A percentile compares a stretch with the other conserved stretches of the same genome.
phyloP scores from a whole-genome alignment of 2,329 filamentous ascomycete genomes.

The Pseudogymnoascus sp. region DNA sequence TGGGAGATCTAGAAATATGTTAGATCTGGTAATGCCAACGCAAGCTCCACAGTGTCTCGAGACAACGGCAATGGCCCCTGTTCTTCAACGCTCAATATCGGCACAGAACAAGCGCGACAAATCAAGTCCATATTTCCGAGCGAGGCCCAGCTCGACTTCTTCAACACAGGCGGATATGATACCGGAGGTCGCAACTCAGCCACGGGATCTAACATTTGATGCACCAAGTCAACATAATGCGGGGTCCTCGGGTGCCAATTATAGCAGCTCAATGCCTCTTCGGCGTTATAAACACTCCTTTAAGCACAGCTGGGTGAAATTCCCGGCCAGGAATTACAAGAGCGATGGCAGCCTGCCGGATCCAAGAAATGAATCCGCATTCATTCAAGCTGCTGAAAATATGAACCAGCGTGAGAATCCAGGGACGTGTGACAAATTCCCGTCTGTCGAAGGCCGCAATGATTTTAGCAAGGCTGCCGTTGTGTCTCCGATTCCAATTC shows the following conservation, averaged over 20 bases:
- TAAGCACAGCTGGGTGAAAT: neutral
- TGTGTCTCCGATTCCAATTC: neutral
- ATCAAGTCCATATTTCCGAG: constrained; percentile 1
- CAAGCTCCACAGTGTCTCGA: neutral
- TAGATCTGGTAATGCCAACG: neutral
- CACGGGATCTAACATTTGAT: neutral
- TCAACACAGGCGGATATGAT: neutral
- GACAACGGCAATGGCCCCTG: neutral
- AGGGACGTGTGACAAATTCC: neutral
- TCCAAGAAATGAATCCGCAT: neutral
- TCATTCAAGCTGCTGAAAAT: neutral
- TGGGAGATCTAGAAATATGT: neutral
- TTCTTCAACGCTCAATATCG: neutral
- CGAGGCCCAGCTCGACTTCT: neutral
- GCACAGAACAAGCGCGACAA: constrained; percentile 5
- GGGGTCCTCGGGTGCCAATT: neutral
- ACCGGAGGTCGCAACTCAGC: neutral
- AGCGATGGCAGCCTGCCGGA: neutral
- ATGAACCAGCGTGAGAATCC: neutral
- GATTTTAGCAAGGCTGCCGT: neutral
- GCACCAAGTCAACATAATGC: neutral
- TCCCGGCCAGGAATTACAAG: neutral
- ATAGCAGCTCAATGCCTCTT: neutral
- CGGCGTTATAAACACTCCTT: neutral
- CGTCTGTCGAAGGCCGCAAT: neutral